These are phyloP conservation scores for Discostella pseudostelligera DNA, from an alignment of 108 stramenopile genomes.

Conservation along the genomic window DNA sequence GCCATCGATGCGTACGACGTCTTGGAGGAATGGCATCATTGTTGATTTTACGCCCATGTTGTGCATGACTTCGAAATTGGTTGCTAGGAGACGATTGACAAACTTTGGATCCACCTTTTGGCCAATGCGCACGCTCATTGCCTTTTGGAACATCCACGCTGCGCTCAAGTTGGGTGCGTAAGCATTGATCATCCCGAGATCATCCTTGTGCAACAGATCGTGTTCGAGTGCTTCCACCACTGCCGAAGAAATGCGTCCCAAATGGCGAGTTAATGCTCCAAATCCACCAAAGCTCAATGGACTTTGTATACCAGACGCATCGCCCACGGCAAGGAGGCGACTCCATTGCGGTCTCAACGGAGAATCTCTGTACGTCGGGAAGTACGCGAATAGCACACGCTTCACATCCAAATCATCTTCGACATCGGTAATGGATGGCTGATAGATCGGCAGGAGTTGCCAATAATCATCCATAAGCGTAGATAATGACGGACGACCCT, in stretches of 20 bases:
- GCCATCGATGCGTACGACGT: constrained; percentile 89
- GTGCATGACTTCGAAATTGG: constrained; percentile 89
- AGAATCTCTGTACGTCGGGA: constrained; percentile 92
- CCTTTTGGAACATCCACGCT: constrained; percentile 97
- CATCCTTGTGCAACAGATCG: constrained; percentile 79
- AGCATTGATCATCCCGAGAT: constrained; percentile 86
- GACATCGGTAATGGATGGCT: constrained; percentile 67
- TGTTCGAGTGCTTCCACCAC: constrained; percentile 80
- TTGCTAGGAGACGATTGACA: constrained; percentile 85
- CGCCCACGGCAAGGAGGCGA: constrained; percentile 83
- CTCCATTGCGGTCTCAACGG: constrained; percentile 83
- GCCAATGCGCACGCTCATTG: constrained; percentile 89
- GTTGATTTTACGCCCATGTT: constrained; percentile 64
- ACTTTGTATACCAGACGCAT: constrained; percentile 91
- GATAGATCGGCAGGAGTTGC: constrained; percentile 85
- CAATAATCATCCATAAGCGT: constrained; percentile 92
- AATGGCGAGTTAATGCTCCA: constrained; percentile 88
- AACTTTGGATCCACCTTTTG: constrained; percentile 74
- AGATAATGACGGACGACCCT: constrained; percentile 67
- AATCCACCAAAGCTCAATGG: constrained; percentile 97
- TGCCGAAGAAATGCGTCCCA: constrained; percentile 77
- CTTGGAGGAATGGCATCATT: constrained; percentile 87
- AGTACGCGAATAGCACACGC: constrained; percentile 89
- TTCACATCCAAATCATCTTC: constrained; percentile 80
- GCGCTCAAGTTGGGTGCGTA: constrained; percentile 92